Conservation (phyloP, 345 rosid genomes). For the Laguncularia racemosa region DNA sequence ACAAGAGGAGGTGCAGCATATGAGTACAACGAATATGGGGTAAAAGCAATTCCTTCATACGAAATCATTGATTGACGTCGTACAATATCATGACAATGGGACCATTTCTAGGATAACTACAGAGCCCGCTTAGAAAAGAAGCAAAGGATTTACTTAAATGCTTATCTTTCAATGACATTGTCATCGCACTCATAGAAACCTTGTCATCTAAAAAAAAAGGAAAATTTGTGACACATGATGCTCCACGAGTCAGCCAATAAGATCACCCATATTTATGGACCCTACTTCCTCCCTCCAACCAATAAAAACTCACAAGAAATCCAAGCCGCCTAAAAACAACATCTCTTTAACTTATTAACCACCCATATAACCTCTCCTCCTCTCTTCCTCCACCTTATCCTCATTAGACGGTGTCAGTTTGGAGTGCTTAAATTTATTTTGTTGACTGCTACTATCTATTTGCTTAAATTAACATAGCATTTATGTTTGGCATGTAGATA, state of each 20-base stretch:
- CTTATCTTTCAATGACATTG: too few relatives aligned
- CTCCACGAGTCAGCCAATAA: conserved; percentile 12
- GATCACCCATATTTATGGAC: not conserved
- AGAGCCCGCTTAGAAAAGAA: conserved; percentile 33
- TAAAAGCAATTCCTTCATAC: conserved; percentile 14
- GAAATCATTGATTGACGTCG: conserved; percentile 15
- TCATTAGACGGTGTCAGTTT: conserved; percentile 31
- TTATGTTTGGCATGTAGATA: too few relatives aligned
- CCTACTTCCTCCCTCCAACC: not conserved
- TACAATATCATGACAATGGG: conserved; percentile 33
- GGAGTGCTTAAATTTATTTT: too few relatives aligned
- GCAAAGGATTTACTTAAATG: not conserved
- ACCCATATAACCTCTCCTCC: not conserved
- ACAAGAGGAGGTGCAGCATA: conserved; percentile 22
- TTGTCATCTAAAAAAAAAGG: too few relatives aligned
- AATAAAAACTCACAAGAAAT: conserved; percentile 7
- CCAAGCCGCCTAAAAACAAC: not conserved
- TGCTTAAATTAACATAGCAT: too few relatives aligned
- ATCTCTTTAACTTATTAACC: conserved; percentile 5
- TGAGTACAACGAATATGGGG: conserved; percentile 24
- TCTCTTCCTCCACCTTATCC: conserved; percentile 12
- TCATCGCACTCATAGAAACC: too few relatives aligned
- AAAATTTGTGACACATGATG: too few relatives aligned
- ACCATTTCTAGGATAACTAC: conserved; percentile 25
- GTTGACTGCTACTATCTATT: too few relatives aligned